Conservation (phyloP, 2,329 filamentous ascomycete species). For the Apiospora kogelbergensis region DNA sequence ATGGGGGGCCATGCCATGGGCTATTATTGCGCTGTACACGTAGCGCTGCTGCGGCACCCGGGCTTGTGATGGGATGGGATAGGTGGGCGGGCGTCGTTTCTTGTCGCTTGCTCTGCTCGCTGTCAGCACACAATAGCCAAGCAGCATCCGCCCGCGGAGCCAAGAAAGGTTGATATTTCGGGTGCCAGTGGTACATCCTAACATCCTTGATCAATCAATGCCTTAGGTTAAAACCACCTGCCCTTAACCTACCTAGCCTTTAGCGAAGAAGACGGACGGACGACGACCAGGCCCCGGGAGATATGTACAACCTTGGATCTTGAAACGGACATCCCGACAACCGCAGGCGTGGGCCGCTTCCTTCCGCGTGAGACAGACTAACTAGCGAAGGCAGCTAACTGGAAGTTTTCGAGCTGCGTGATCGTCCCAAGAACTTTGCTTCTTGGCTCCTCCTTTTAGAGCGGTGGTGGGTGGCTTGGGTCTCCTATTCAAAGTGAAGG, state of each 20-base stretch:
- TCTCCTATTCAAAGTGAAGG: not conserved
- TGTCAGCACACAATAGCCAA: not conserved
- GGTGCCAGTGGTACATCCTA: not conserved
- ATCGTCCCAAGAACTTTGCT: not conserved
- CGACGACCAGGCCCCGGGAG: not conserved
- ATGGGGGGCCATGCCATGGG: not conserved
- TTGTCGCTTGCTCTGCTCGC: not conserved
- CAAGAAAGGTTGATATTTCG: not conserved
- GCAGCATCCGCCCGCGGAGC: not conserved
- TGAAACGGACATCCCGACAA: constrained; percentile 7
- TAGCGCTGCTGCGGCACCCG: not conserved
- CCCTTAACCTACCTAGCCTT: not conserved
- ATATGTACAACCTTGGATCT: not conserved
- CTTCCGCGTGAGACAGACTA: constrained; percentile 6
- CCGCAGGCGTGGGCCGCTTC: not conserved
- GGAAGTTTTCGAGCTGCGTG: constrained; percentile 6
- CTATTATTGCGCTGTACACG: not conserved
- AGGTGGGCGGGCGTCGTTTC: not conserved
- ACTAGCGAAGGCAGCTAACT: constrained; percentile 4
- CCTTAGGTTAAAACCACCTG: not conserved
- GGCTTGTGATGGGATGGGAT: not conserved
- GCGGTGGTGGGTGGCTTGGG: not conserved
- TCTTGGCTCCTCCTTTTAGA: constrained; percentile 1
- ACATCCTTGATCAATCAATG: not conserved
- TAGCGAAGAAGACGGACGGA: not conserved